Percentiles rank a stretch among this genome's conserved stretches.
phyloP scores from a whole-genome alignment of 192 early-diverging fungal genomes.

The Neocallimastix lanati region DNA sequence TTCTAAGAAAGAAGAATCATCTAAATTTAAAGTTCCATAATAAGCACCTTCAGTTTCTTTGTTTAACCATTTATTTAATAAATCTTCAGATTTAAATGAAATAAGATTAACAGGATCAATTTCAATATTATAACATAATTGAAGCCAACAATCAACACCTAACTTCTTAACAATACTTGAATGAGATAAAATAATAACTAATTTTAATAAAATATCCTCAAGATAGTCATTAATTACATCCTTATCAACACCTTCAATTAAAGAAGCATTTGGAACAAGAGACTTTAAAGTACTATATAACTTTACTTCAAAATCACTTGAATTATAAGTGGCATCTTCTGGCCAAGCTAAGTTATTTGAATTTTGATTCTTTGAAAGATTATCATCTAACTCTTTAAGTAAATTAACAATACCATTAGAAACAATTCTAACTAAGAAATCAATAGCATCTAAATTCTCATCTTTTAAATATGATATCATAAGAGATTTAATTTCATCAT shows the following conservation, averaged over 20 bases:
- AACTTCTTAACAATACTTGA: slow-evolving; percentile 16
- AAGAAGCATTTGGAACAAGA: slow-evolving; percentile 11
- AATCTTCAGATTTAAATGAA: slow-evolving; percentile 18
- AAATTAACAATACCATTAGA: slow-evolving; percentile 15
- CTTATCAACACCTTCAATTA: slow-evolving; percentile 1
- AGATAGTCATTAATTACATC: neutral
- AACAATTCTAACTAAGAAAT: slow-evolving; percentile 6
- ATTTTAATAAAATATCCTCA: slow-evolving; percentile 16
- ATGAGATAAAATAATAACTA: slow-evolving; percentile 28
- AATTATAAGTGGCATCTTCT: slow-evolving; percentile 10
- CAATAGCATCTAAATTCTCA: neutral
- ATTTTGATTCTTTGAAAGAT: slow-evolving; percentile 1
- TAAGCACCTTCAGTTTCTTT: slow-evolving; percentile 3
- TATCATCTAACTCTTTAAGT: slow-evolving; percentile 3
- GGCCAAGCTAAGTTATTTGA: slow-evolving; percentile 12
- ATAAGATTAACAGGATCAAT: slow-evolving; percentile 30
- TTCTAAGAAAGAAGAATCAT: slow-evolving; percentile 23
- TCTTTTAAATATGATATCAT: neutral
- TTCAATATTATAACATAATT: slow-evolving; percentile 54
- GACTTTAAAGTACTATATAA: slow-evolving; percentile 12
- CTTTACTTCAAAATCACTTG: slow-evolving; percentile 8
- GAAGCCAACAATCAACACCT: slow-evolving; percentile 66
- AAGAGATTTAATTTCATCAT: neutral
- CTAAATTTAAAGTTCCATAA: slow-evolving; percentile 11
- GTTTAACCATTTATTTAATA: slow-evolving; percentile 10